Percentiles rank a stretch among this genome's conserved stretches.
Conservation (phyloP, 306 rosid species). For the Leucaena leucocephala region DNA sequence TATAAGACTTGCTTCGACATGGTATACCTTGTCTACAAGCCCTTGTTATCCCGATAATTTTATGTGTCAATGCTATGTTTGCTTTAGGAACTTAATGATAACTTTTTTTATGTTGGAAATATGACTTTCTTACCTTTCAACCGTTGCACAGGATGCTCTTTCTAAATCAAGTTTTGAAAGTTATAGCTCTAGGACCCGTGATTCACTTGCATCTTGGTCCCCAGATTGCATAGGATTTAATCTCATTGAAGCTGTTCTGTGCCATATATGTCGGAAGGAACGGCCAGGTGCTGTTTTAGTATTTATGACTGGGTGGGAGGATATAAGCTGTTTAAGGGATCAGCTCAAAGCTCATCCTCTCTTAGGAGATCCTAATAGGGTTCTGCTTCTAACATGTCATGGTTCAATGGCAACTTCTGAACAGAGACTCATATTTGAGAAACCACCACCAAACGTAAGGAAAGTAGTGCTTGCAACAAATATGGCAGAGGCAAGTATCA, state of each 20-base stretch:
- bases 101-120: slow-evolving; percentile 18
- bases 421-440: slow-evolving; percentile 96
- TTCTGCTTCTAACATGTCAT: slow-evolving; percentile 89
- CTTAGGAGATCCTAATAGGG: slow-evolving; percentile 93
- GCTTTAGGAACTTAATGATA: slow-evolving; percentile 14
- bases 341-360: slow-evolving; percentile 96
- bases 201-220: slow-evolving; percentile 81
- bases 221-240: slow-evolving; percentile 95
- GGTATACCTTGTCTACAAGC: slow-evolving; percentile 16
- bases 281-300: slow-evolving; percentile 91
- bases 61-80: slow-evolving; percentile 17
- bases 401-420: slow-evolving; percentile 98
- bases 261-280: slow-evolving; percentile 97
- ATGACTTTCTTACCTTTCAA: slow-evolving; percentile 35
- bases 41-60: neutral
- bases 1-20: neutral
- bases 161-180: slow-evolving; percentile 75
- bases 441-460: slow-evolving; percentile 80
- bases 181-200: slow-evolving; percentile 82
- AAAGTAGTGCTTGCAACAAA: slow-evolving; percentile 94
- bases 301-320: slow-evolving; percentile 99
- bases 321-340: slow-evolving; percentile 89
- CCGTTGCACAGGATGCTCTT: slow-evolving; percentile 78
- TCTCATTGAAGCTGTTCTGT: slow-evolving; percentile 92
- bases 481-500: slow-evolving; percentile 99